Percentiles rank a stretch among this genome's conserved stretches.
These are phyloP conservation scores for Jatropha podagrica DNA, from an alignment of 441 rosid species.

Conservation along the genomic window DNA sequence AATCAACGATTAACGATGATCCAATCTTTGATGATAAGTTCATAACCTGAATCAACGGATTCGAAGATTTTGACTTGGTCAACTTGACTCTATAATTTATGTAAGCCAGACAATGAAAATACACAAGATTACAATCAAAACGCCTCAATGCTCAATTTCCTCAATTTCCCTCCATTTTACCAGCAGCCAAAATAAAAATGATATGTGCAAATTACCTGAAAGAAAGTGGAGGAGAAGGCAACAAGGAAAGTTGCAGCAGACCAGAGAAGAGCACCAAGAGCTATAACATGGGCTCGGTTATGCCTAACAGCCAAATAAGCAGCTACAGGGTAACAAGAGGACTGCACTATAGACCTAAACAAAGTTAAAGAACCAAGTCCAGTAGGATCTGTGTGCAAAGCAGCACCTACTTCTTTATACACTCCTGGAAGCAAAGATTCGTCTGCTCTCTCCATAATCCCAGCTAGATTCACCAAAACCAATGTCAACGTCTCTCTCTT, in stretches of 20 bases:
- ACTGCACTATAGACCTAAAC: constrained; percentile 78
- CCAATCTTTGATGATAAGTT: background rate
- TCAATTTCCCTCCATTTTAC: constrained; percentile 13
- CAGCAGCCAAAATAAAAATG: constrained; percentile 11
- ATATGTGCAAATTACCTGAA: constrained; percentile 48
- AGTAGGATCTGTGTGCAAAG: constrained; percentile 79
- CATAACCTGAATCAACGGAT: background rate
- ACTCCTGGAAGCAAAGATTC: constrained; percentile 90
- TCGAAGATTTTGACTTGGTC: background rate
- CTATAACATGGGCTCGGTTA: constrained; percentile 80
- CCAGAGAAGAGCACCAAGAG: constrained; percentile 90
- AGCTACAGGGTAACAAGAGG: constrained; percentile 83
- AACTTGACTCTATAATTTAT: background rate
- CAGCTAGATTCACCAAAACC: constrained; percentile 74
- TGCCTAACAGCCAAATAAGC: constrained; percentile 68
- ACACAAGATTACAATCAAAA: too few relatives aligned
- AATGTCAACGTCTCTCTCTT: constrained; percentile 61
- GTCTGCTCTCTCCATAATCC: constrained; percentile 94
- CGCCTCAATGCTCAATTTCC: background rate
- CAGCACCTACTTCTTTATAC: constrained; percentile 88
- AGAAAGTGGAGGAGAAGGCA: constrained; percentile 79
- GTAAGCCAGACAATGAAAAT: background rate
- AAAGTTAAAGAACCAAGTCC: constrained; percentile 85
- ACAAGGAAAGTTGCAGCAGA: constrained; percentile 92
- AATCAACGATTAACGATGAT: background rate